These are phyloP conservation scores for Volutella citrinella DNA, from an alignment of 2,329 filamentous ascomycete genomes.

Conservation along the genomic window DNA sequence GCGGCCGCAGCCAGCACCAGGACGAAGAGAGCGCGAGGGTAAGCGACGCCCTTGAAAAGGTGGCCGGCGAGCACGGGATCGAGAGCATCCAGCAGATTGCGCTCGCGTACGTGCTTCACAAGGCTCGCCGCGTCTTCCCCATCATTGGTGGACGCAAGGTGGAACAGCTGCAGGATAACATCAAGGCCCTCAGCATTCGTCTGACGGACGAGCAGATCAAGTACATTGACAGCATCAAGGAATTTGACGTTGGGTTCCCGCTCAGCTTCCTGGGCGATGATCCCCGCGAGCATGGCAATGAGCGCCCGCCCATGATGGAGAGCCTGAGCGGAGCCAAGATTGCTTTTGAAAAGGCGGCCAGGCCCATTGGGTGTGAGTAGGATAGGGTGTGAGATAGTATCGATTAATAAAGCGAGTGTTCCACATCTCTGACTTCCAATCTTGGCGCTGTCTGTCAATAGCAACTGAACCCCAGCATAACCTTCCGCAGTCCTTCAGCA, in stretches of 20 bases:
- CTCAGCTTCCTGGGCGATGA: conserved; percentile 7
- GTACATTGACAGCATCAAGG: conserved; percentile 49
- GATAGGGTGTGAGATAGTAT: too few species aligned
- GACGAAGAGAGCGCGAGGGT: conserved; percentile 49
- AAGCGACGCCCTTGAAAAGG: conserved; percentile 56
- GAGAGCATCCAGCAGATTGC: conserved; percentile 58
- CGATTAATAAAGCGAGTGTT: too few species aligned
- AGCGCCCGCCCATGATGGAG: too few species aligned
- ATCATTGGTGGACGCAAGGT: conserved; percentile 51
- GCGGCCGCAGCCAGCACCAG: conserved; percentile 20
- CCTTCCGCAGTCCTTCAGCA: too few species aligned
- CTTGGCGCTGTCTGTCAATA: too few species aligned
- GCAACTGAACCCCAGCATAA: too few species aligned
- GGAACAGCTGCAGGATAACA: conserved; percentile 52
- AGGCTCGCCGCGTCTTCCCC: conserved; percentile 50
- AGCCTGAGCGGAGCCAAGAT: too few species aligned
- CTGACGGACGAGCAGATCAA: conserved; percentile 51
- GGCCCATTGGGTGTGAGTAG: too few species aligned
- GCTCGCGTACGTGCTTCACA: conserved; percentile 49
- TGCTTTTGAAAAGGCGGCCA: too few species aligned
- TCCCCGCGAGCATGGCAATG: conserved; percentile 5
- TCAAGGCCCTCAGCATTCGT: conserved; percentile 49
- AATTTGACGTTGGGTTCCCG: conserved; percentile 54
- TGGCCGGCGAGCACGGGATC: conserved; percentile 49
- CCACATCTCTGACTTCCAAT: too few species aligned